These are phyloP conservation scores for Lachnellula subtilissima DNA, from an alignment of 2,329 filamentous ascomycete genomes.

Conservation along the genomic window DNA sequence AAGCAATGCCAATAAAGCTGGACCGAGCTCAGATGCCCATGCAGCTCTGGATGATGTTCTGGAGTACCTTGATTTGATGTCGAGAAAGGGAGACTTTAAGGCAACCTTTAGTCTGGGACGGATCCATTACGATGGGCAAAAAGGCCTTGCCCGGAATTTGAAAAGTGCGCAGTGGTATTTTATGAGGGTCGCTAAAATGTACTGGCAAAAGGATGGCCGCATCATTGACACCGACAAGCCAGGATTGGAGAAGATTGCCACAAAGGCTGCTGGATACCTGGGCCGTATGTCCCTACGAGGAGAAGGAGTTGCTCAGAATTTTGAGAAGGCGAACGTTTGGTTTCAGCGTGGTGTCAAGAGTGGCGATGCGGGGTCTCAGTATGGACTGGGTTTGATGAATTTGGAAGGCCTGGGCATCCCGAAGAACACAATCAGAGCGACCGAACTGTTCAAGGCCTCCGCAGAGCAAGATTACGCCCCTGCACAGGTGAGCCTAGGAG, in stretches of 20 bases:
- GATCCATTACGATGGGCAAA: slow-evolving; percentile 65
- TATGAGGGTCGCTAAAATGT: slow-evolving; percentile 59
- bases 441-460: slow-evolving; percentile 60
- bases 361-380: slow-evolving; percentile 64
- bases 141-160: slow-evolving; percentile 56
- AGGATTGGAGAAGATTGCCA: slow-evolving; percentile 58
- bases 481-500: slow-evolving; percentile 62
- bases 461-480: slow-evolving; percentile 64
- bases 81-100: slow-evolving; percentile 67
- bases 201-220: slow-evolving; percentile 63
- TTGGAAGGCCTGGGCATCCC: slow-evolving; percentile 61
- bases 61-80: slow-evolving; percentile 75
- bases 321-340: slow-evolving; percentile 60
- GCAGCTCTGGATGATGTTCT: slow-evolving; percentile 89
- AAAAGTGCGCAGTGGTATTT: slow-evolving; percentile 64
- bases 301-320: slow-evolving; percentile 64
- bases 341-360: slow-evolving; percentile 59
- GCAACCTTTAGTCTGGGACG: slow-evolving; percentile 65
- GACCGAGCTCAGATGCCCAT: slow-evolving; percentile 72
- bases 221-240: slow-evolving; percentile 50
- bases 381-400: slow-evolving; percentile 66
- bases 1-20: slow-evolving; percentile 68
- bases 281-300: slow-evolving; percentile 69
- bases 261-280: slow-evolving; percentile 66
- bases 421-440: slow-evolving; percentile 55